Conservation (phyloP, 352 stramenopile species). For the Elongisporangium prolatum region DNA sequence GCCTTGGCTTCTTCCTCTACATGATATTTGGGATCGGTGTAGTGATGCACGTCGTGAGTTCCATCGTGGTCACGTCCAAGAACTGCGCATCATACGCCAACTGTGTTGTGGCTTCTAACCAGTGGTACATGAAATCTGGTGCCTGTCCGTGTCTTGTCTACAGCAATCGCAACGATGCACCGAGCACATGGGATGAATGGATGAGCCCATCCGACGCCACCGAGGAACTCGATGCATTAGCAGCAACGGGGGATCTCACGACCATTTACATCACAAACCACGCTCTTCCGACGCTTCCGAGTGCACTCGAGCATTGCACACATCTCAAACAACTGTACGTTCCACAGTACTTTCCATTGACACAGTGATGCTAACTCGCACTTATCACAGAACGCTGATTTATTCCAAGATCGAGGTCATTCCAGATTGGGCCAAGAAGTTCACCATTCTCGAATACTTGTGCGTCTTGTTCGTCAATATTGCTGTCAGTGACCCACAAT, state of each 20-base stretch:
- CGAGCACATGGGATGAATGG: slow-evolving; percentile 24
- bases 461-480: slow-evolving; percentile 11
- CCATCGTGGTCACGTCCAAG: not conserved
- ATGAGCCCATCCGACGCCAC: slow-evolving; percentile 11
- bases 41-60: not conserved
- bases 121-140: slow-evolving; percentile 3
- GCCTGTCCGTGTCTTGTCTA: slow-evolving; percentile 35
- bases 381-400: not conserved
- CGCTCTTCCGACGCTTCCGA: slow-evolving; percentile 10
- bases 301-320: slow-evolving; percentile 6
- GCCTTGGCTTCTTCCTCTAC: not conserved
- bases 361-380: not conserved
- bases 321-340: slow-evolving; percentile 13
- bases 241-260: slow-evolving; percentile 6
- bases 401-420: not conserved
- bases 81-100: slow-evolving; percentile 7
- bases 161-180: slow-evolving; percentile 20
- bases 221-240: slow-evolving; percentile 1
- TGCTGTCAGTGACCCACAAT: too few species aligned
- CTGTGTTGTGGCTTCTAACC: slow-evolving; percentile 14
- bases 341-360: too few species aligned
- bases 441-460: slow-evolving; percentile 28
- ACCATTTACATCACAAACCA: slow-evolving; percentile 15
- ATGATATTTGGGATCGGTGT: not conserved
- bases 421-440: slow-evolving; percentile 19